phyloP scores from a whole-genome alignment of 768 basidiomycete species.

The Russula abietina region DNA sequence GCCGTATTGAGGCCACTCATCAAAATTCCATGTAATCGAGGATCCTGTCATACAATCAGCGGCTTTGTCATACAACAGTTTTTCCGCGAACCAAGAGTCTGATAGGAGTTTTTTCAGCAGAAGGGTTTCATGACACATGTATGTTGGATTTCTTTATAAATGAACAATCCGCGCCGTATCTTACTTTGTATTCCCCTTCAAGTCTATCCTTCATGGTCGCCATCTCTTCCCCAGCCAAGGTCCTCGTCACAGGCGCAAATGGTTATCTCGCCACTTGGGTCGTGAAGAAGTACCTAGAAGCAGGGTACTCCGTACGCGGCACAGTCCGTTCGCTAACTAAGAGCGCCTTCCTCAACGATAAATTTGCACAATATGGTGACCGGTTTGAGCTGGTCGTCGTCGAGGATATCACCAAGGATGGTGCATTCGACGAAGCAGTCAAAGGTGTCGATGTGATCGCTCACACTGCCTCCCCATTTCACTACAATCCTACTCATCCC shows the following conservation, averaged over 20 bases:
- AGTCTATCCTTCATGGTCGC: conserved; percentile 32
- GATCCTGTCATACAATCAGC: no score
- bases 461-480: conserved; percentile 64
- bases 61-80: no score
- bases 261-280: conserved; percentile 59
- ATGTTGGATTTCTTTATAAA: background rate
- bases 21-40: no score
- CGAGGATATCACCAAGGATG: conserved; percentile 55
- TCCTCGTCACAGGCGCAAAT: conserved; percentile 55
- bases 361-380: conserved; percentile 49
- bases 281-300: conserved; percentile 48
- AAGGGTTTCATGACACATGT: no score
- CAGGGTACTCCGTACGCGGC: conserved; percentile 58
- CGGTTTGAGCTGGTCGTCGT: conserved; percentile 63
- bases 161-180: background rate
- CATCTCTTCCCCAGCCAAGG: conserved; percentile 32
- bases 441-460: conserved; percentile 67
- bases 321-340: conserved; percentile 62
- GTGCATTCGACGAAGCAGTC: conserved; percentile 74
- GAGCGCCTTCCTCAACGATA: conserved; percentile 47
- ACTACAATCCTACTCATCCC: conserved; percentile 40
- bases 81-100: no score
- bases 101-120: no score
- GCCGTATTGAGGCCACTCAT: no score
- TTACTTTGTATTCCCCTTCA: background rate